These are phyloP conservation scores for Sarocladium oryzae DNA, from an alignment of 2,329 filamentous ascomycete genomes.

Conservation along the genomic window DNA sequence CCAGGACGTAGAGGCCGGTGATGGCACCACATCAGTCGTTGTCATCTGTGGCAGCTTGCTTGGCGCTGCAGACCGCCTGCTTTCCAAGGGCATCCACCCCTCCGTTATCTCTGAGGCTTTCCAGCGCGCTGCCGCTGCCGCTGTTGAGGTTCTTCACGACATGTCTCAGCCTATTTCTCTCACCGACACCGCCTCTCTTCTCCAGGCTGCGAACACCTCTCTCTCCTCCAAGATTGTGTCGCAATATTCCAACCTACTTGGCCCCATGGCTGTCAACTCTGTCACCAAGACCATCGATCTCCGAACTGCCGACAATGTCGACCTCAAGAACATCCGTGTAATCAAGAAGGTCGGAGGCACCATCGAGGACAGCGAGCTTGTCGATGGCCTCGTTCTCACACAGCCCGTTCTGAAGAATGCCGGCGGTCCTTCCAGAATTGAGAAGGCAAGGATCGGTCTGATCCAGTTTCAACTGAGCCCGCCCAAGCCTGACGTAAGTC, in stretches of 20 bases:
- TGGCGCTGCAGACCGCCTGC: conserved; percentile 83
- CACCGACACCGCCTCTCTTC: conserved; percentile 77
- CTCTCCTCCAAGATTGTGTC: conserved; percentile 98
- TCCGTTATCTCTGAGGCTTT: conserved; percentile 97
- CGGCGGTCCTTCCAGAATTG: conserved; percentile 83
- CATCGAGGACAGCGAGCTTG: conserved; percentile 96
- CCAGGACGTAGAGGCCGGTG: conserved; percentile 96
- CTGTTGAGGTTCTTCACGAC: conserved; percentile 83
- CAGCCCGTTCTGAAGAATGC: conserved; percentile 92
- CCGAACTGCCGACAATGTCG: conserved; percentile 93
- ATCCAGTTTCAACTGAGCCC: conserved; percentile 99
- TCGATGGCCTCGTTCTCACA: conserved; percentile 87
- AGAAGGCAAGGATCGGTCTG: conserved; percentile 93
- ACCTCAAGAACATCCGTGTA: conserved; percentile 92
- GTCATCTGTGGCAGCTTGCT: conserved; percentile 95
- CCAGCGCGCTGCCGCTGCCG: conserved; percentile 84
- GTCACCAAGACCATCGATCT: conserved; percentile 94
- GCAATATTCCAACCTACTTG: conserved; percentile 88
- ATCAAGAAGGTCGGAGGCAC: conserved; percentile 97
- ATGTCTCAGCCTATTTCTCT: conserved; percentile 95
- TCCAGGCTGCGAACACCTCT: conserved; percentile 95
- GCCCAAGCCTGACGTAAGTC: conserved; percentile 84
- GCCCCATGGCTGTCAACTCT: conserved; percentile 96
- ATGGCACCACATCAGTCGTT: conserved; percentile 96
- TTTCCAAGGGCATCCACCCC: conserved; percentile 92